Base-by-base conservation (phyloP, 306 rosid genomes). In the Canavalia gladiata region DNA sequence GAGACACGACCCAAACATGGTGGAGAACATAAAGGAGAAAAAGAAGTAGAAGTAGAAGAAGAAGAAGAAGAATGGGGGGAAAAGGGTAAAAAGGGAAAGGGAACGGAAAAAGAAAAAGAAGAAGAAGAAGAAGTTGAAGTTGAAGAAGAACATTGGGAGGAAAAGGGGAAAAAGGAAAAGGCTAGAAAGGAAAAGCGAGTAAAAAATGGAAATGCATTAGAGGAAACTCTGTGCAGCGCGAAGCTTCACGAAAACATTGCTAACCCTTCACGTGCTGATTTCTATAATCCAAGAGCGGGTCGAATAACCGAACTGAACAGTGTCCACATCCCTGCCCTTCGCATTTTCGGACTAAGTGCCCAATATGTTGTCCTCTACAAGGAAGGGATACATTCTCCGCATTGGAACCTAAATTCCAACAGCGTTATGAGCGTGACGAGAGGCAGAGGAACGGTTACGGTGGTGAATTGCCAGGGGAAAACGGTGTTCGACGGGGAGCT, bases 321-420 rank as follows among this genome's bases (percentile, higher is more conserved):
- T 56, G 58, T 63, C 13, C 77, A 65, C 55, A 75, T 90, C 55
- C 90, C 89, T 0, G 47, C 83, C 29, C 90, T 90, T 7, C 6
- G 30, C n/a, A 56, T 33, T 45, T 69, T 88, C 29, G 60, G 66
- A 6, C 94, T 88, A 29, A 82, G 90, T 42, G 91, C 87, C 0
- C 85, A 90, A 51, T 54, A 81, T 0, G 91, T 83, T 11, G 46
- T 25, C 34, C 91, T 90, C 7, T 69, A 82, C 30, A 62, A 64
- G 65, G 90, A 91, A 46, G 96, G 83, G 0, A 67, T 93, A 4
- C 86, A 82, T 46, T 51, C 74, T 3, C 93, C 98, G 7, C 91
- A 91, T 47, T 93, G 90, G 92, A 91, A 82, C 82, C 18, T 50
- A 6, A 82, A 90, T 11, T 89, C 95, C 0, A 87, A 94, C 81